A percentile compares a stretch with the other conserved stretches of the same genome.
Evolutionary conservation across 768 basidiomycete species (phyloP).

Genomic region (Tephrocybe sp.): DNA sequence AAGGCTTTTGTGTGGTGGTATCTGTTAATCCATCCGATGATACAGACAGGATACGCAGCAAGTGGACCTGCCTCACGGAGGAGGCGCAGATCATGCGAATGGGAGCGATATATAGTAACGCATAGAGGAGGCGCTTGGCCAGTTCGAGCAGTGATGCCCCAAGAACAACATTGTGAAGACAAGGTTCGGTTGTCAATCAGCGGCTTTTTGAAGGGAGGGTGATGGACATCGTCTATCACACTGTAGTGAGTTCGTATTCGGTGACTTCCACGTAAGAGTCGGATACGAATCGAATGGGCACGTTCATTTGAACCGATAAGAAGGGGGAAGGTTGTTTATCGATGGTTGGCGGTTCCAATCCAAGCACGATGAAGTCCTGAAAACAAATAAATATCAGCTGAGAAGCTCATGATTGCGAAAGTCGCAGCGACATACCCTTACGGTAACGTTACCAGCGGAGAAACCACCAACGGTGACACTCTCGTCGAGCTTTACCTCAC

Average conservation of each 20-base stretch:
- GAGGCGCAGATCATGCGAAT: no score
- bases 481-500: slow-evolving; percentile 41
- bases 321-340: slow-evolving; percentile 31
- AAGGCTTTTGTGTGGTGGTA: no score
- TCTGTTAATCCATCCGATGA: no score
- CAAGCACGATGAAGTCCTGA: slow-evolving; percentile 60
- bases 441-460: slow-evolving; percentile 38
- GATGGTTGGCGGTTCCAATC: slow-evolving; percentile 37
- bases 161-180: no score
- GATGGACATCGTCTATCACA: neutral
- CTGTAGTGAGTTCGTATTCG: slow-evolving; percentile 13
- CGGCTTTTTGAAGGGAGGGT: no score
- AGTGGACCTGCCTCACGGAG: no score
- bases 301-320: slow-evolving; percentile 38
- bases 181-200: no score
- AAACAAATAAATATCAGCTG: slow-evolving; percentile 3
- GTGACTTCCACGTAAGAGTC: slow-evolving; percentile 43
- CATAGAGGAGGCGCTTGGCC: no score
- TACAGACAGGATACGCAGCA: no score
- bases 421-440: slow-evolving; percentile 33
- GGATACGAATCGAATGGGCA: slow-evolving; percentile 60
- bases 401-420: neutral
- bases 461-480: slow-evolving; percentile 48
- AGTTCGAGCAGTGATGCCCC: no score
- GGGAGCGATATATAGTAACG: no score